Base-by-base conservation (phyloP, 192 early-diverging fungal genomes). In the Coemansia sp. region DNA sequence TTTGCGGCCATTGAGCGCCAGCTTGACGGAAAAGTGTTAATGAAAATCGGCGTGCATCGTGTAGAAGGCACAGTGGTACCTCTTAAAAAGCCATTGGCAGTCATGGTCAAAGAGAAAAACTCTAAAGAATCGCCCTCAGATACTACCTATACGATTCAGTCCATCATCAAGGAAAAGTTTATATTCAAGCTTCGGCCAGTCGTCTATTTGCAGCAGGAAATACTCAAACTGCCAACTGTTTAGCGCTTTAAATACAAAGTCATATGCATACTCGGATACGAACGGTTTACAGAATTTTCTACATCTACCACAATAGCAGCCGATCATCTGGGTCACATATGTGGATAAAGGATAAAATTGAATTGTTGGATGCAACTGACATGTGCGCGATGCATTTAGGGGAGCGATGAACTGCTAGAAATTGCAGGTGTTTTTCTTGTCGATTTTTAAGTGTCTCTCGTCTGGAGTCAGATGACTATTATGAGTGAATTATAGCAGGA, bases 101-200 rank as follows among this genome's bases (percentile, higher is more conserved):
- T 78, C 11, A 53, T 78, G 17, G 27, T 19, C 24, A 78, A 67
- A 46, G 50, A 59, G 21, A 34, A 55, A 7, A 14, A 19, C 1
- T 19, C 21, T 0, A 56, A 58, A n/a, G 25, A 23, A 14, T 18
- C 23, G 41, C 52, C 33, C 21, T 18, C 27, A 39, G 25, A 27
- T 24, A 17, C 17, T 7, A 41, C 10, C 17, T 78, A 78, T 19
- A 54, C 44, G 6, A 62, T 78, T 12, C 52, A 71, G 38, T 64
- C 74, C 0, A 57, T 78, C 10, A 60, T 78, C 45, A 71, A 64
- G 33, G 74, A 78, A 44, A 78, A 78, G 61, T 64, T 78, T 48
- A 39, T 78, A 15, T 78, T 78, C 46, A 78, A 78, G 55, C 12
- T 62, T 47, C 60, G 74, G 9, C 74, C 74, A 4, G 74, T 70